Base-by-base conservation (phyloP, 1,284 basidiomycete genomes). In the Cryptococcus deneoformans region DNA sequence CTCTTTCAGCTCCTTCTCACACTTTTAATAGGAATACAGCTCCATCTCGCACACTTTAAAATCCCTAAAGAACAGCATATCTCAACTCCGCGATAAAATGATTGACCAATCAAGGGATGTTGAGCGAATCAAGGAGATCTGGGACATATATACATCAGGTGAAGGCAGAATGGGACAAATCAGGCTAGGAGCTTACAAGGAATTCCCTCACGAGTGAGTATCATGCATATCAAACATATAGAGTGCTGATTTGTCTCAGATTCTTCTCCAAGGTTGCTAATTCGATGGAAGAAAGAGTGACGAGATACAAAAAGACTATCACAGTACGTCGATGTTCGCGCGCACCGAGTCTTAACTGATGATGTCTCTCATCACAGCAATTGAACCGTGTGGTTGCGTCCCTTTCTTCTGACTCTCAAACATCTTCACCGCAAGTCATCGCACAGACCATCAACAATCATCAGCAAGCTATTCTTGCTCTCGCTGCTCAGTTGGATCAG, bases 391-490 rank as follows among this genome's bases (percentile, higher is more conserved):
- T 64, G 6, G 60, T 76, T n/a, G 43, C 53, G 4, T 69, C 69
- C 3, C 58, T 76, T 1, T 56, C 65, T 1, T 58, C 60, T n/a
- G 68, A 69, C 46, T 46, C 54, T 2, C 67, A 73, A 16, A 59
- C 53, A 6, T 57, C 71, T 36, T 71, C 69, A n/a, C 72, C 72
- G 0, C 69, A 73, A 59, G 72, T 67, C 24, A 68, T 76, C 39
- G 70, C 66, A 14, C 67, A 71, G 50, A 75, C 73, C 2, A 76
- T 76, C 29, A 67, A 73, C 50, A 76, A 75, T 52, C 72, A 75
- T 53, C 69, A 74, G 55, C 57, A 68, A 36, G 71, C 73, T 12
- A 65, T 76, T 14, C 50, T 73, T 24, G 56, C 66, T 9, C 65
- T 76, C 3, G 74, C 74, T 1, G 71, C 65, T 4, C 68, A 69